Conservation (phyloP, 2,329 filamentous ascomycete genomes). For the Neonectria sp. region DNA sequence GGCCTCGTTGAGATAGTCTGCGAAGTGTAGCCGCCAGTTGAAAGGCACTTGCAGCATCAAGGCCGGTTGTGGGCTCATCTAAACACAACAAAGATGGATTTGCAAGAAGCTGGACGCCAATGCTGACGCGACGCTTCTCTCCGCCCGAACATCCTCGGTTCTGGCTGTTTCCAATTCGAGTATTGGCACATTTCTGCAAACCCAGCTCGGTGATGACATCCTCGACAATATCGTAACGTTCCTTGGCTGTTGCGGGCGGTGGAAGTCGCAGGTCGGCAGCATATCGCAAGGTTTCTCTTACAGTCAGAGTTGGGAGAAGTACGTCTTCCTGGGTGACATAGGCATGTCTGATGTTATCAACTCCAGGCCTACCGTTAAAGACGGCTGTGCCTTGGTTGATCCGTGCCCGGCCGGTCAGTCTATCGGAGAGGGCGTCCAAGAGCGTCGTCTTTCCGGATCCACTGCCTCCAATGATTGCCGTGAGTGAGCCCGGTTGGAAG, state of each 20-base stretch:
- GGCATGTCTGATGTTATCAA: slow-evolving; percentile 69
- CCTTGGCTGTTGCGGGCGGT: slow-evolving; percentile 69
- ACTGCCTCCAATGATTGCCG: slow-evolving; percentile 80
- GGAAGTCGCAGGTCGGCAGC: slow-evolving; percentile 79
- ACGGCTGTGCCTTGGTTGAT: slow-evolving; percentile 66
- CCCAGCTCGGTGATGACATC: slow-evolving; percentile 82
- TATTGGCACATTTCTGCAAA: slow-evolving; percentile 82
- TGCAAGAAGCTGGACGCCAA: slow-evolving; percentile 81
- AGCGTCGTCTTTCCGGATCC: slow-evolving; percentile 80
- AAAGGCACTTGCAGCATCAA: slow-evolving; percentile 82
- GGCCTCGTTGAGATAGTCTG: slow-evolving; percentile 73
- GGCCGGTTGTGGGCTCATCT: slow-evolving; percentile 82
- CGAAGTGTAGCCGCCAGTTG: slow-evolving; percentile 80
- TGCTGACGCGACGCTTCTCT: slow-evolving; percentile 81
- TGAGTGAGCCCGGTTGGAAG: slow-evolving; percentile 73
- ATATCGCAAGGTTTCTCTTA: slow-evolving; percentile 80
- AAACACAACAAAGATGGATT: slow-evolving; percentile 83
- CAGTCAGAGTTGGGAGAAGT: slow-evolving; percentile 79
- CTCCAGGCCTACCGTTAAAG: slow-evolving; percentile 71
- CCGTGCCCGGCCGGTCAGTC: slow-evolving; percentile 69
- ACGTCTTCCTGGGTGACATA: slow-evolving; percentile 86
- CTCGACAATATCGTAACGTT: slow-evolving; percentile 76
- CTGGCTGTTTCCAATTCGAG: slow-evolving; percentile 76
- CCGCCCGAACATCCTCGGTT: slow-evolving; percentile 83
- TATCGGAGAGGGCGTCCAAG: slow-evolving; percentile 79